Evolutionary conservation across 805 yeast species (phyloP).

Genomic region (Candida maris): DNA sequence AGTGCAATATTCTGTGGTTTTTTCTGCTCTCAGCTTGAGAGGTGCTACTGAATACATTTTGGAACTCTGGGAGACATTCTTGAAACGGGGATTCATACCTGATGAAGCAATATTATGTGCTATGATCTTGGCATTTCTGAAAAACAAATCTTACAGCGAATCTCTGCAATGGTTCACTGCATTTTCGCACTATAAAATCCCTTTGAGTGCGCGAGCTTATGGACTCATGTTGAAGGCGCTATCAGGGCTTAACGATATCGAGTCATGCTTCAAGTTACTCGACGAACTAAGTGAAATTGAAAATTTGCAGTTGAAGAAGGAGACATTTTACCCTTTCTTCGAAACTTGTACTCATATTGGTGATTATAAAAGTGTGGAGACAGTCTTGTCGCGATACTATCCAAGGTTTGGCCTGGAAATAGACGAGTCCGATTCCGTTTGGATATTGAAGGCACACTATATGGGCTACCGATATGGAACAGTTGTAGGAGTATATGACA

Average conservation of each 20-base stretch:
- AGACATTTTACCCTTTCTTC: conserved; percentile 19
- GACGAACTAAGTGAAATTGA: conserved; percentile 22
- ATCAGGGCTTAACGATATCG: conserved; percentile 35
- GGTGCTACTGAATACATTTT: conserved; percentile 36
- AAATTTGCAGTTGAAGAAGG: conserved; percentile 8
- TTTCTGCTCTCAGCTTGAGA: conserved; percentile 60
- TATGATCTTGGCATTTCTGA: conserved; percentile 40
- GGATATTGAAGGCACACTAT: conserved; percentile 25
- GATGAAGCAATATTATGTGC: conserved; percentile 41
- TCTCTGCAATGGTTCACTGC: conserved; percentile 36
- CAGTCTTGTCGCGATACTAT: conserved; percentile 18
- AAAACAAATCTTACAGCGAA: conserved; percentile 33
- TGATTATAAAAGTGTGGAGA: conserved; percentile 25
- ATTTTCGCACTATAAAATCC: conserved; percentile 30
- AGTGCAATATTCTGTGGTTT: conserved; percentile 55
- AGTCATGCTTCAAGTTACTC: conserved; percentile 32
- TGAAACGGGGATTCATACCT: conserved; percentile 46
- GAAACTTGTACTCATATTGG: conserved; percentile 18
- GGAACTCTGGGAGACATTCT: conserved; percentile 41
- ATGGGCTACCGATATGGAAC: conserved; percentile 21
- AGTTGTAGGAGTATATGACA: conserved; percentile 18
- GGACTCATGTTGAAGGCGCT: conserved; percentile 33
- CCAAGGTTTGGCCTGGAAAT: conserved; percentile 22
- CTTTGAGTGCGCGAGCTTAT: conserved; percentile 30
- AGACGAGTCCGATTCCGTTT: conserved; percentile 16